Evolutionary conservation across 2,329 filamentous ascomycete genomes (phyloP), one percentile per base, ranked within the genome.

Genomic region (Cercospora sp.): DNA sequence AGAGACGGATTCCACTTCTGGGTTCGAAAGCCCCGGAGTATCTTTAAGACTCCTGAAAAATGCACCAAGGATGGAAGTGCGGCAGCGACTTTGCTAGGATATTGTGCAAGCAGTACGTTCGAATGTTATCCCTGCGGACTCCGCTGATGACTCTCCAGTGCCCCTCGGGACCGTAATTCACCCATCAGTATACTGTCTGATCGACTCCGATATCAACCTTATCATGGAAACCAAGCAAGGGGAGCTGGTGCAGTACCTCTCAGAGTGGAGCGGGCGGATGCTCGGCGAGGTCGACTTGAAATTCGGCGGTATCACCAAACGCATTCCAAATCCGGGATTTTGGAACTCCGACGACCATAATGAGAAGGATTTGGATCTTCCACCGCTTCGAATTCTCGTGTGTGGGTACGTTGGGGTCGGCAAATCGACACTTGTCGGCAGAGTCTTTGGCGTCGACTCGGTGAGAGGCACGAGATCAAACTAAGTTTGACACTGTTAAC

Each of bases 341-440:
- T 79, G 77, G 77, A 68, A 69, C n/a, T 18, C 28, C 3, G 70
- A 73, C 18, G 70, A 70, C 40, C 51, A 61, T 4, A 18, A 49
- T 49, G 43, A 49, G 37, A 43, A 16, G n/a, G 37, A 43, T 43
- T 59, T 55, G 3, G 66, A 72, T 18, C 65, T 66, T 9, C 70
- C 72, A 1, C 74, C 77, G 6, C 75, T 79, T 53, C 73, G 78
- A 51, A 76, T 79, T n/a, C 69, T 79, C 6, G 76, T 79, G 2
- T 79, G 77, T 64, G 69, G 69, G 4, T 68, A 68, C 55, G 68
- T 64, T 1, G 69, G 69, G 3, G 69, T 70, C 10, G 66, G 66
- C 9, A 69, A 70, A 24, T 68, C 66, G 1, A 70, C 69, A 12
- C 65, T 70, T 43, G 68, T 70, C 60, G 68, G 66, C 59, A 70